Conservation (phyloP, 345 rosid species). For the Laguncularia racemosa region DNA sequence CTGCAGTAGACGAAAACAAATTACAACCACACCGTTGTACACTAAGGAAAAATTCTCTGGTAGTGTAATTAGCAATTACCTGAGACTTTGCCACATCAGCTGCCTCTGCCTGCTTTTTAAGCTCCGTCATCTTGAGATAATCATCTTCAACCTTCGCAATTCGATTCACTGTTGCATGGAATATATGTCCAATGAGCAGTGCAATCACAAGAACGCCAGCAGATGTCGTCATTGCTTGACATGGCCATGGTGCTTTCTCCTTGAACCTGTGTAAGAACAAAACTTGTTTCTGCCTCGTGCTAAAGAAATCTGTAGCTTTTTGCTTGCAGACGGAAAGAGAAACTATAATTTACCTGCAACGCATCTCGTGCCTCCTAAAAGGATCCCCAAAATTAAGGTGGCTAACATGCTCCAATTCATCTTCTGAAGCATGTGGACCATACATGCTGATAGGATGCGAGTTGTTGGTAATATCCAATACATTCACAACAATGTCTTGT, state of each 20-base stretch:
- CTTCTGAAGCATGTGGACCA: conserved; percentile 57
- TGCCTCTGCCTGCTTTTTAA: conserved; percentile 75
- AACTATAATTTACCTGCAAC: conserved; percentile 61
- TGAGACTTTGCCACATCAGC: conserved; percentile 98
- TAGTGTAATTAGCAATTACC: conserved; percentile 31
- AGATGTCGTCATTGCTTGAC: conserved; percentile 54
- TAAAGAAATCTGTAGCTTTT: background rate
- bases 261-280: conserved; percentile 53
- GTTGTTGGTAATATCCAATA: conserved; percentile 60
- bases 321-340: background rate
- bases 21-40: background rate
- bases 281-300: conserved; percentile 6
- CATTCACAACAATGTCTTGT: conserved; percentile 88
- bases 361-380: conserved; percentile 89
- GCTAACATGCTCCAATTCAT: conserved; percentile 56
- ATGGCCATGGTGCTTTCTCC: conserved; percentile 79
- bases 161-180: conserved; percentile 73
- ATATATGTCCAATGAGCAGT: conserved; percentile 64
- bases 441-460: conserved; percentile 92
- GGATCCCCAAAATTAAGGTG: conserved; percentile 89
- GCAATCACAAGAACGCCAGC: conserved; percentile 71
- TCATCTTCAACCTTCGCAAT: conserved; percentile 90
- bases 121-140: conserved; percentile 62
- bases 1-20: conserved; percentile 28
- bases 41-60: conserved; percentile 6